Evolutionary conservation across 768 basidiomycete genomes (phyloP), one percentile per base, ranked within the genome.

Genomic region (Auriculariales sp.): DNA sequence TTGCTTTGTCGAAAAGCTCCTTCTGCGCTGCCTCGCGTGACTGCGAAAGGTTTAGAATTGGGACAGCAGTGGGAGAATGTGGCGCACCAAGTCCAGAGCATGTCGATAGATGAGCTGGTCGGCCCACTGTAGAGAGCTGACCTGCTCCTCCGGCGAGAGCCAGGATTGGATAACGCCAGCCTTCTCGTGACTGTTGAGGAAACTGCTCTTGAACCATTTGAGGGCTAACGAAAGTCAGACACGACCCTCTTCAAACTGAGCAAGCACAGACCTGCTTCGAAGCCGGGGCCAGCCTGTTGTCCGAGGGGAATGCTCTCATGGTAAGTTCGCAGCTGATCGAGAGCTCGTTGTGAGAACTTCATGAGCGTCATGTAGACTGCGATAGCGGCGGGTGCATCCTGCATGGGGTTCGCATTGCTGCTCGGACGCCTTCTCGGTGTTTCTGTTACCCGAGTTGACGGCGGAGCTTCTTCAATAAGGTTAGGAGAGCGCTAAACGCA

Each of bases 71-170:
- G 28, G 30, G n/a, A 1, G 48, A 14, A 9, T 28, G 27, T 22
- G 10, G 73, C 86, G 46, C 52, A 95, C 94, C 36, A 93, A 71
- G 35, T 81, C 69, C 29, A 95, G 71, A 0, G 93, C 94, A 49
- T 87, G 83, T 62, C 97, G 92, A 61, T 95, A 97, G 3, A 98
- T 76, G 22, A 97, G 68, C 63, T 90, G 84, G 61, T 97, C 93
- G 14, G 94, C 74, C 68, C 82, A 93, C 49, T 78, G 79, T 60
- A 79, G 82, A 0, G 85, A 80, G 1, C 87, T 87, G 17, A 82
- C 77, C 52, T 91, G 86, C 28, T 64, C 66, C 50, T 86, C 84
- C 47, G 75, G 75, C 4, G 87, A 86, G 12, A 90, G 62, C 86
- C 88, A 90, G 0, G 84, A 86, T 74, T 87, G 89, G 35, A 90